Percentiles rank a stretch among this genome's conserved stretches.
These are phyloP conservation scores for Termitomyces sp. DNA, from an alignment of 768 basidiomycete species.

Conservation along the genomic window DNA sequence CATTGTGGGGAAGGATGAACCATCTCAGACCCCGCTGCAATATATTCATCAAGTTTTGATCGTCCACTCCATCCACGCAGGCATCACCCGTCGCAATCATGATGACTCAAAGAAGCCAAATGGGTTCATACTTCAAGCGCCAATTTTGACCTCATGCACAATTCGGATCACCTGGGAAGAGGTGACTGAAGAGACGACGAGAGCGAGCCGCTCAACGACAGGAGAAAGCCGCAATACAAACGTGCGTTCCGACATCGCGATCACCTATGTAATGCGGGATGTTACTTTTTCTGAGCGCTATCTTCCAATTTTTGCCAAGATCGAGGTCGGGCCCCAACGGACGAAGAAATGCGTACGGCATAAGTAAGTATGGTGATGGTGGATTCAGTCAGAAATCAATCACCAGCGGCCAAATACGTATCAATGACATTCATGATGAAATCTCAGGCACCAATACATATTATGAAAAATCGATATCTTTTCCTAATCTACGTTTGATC, in stretches of 20 bases:
- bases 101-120: constrained; percentile 4
- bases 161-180: not conserved
- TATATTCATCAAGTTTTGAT: constrained; percentile 4
- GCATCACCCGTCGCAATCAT: constrained; percentile 7
- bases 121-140: not conserved
- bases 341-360: not conserved
- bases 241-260: not conserved
- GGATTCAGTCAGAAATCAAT: too few relatives aligned
- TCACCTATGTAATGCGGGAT: not conserved
- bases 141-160: not conserved
- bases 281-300: not conserved
- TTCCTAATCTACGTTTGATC: not conserved
- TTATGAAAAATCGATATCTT: too few relatives aligned
- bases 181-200: not conserved
- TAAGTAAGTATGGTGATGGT: too few relatives aligned
- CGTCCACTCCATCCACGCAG: not conserved
- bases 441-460: too few relatives aligned
- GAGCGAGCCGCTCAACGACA: not conserved
- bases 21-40: not conserved
- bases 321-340: too few relatives aligned
- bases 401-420: not conserved
- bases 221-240: not conserved
- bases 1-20: not conserved
- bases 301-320: too few relatives aligned
- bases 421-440: too few relatives aligned